Evolutionary conservation across 1,139 yeast species (phyloP).

Genomic region (Blastobotrys raffinosifermentans): DNA sequence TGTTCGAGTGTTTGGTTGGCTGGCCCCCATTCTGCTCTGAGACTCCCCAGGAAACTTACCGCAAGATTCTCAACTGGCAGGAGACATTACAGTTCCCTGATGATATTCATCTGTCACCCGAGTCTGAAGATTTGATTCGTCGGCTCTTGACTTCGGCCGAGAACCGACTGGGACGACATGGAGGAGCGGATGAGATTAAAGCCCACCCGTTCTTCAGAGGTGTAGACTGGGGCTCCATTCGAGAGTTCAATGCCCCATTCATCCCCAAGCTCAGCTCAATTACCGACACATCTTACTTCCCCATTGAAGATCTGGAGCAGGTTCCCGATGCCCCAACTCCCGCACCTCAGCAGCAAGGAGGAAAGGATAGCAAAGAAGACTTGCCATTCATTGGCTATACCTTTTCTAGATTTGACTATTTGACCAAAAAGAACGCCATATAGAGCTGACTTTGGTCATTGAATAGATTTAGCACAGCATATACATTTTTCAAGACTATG

Average conservation of each 20-base stretch:
- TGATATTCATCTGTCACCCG: constrained; percentile 89
- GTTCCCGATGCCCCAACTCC: constrained; percentile 74
- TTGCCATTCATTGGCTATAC: constrained; percentile 97
- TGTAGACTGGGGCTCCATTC: constrained; percentile 91
- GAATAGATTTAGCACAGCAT: too few species aligned
- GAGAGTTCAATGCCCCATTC: constrained; percentile 93
- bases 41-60: constrained; percentile 96
- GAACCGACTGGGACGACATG: constrained; percentile 80
- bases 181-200: constrained; percentile 92
- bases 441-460: too few species aligned
- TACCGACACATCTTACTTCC: constrained; percentile 96
- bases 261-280: constrained; percentile 78
- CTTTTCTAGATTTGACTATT: constrained; percentile 85
- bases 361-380: constrained; percentile 76
- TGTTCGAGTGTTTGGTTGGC: constrained; percentile 97
- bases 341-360: constrained; percentile 30
- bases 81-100: constrained; percentile 92
- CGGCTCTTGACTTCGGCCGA: constrained; percentile 79
- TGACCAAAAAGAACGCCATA: constrained; percentile 80
- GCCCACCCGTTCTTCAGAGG: constrained; percentile 90
- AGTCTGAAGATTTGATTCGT: constrained; percentile 87
- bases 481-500: too few species aligned
- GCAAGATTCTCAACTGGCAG: constrained; percentile 92
- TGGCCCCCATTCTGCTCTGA: constrained; percentile 99
- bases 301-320: constrained; percentile 92